Evolutionary conservation across 192 early-diverging fungal genomes (phyloP), one percentile per base, ranked within the genome.

Genomic region (Jimgerdemannia lactiflua): DNA sequence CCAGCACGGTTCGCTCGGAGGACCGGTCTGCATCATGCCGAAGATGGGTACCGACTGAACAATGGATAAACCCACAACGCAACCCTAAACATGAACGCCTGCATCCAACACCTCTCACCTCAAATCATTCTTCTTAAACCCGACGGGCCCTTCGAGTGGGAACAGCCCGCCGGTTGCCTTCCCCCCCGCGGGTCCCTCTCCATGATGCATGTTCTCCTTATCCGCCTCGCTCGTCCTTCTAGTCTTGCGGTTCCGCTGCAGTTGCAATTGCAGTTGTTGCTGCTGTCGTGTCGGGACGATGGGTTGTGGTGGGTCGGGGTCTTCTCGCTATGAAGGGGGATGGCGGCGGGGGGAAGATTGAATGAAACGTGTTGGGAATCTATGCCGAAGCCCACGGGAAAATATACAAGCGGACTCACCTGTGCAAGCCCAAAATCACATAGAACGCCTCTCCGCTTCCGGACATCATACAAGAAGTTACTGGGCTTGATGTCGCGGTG

Each of bases 391-490:
- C 29, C 14, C 14, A 10, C 14, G 29, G 65, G n/a, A 69, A 7
- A 70, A 18, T 70, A 11, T 40, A 43, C 1, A 65, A 18, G 20
- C 9, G n/a, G 14, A 63, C 69, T 0, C 66, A 78, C 80, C 77
- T 98, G 90, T 42, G 95, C 95, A 43, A 98, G 82, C 4, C 97
- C 97, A 91, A 99, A 98, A 77, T 99, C 97, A 3, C 95, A 92
- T 20, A 99, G 78, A 14, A 95, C 88, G 4, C 97, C 97, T 1
- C 89, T 95, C 20, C 86, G 83, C 11, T 78, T 77, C n/a, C 81
- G 73, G 3, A 86, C 72, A 68, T 93, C 87, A 79, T 92, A 99
- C n/a, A 99, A 85, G 81, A 99, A 99, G 74, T 99, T 99, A 66
- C 90, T 91, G 3, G 97, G 97, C 76, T 99, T 99, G 73, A 99